These are phyloP conservation scores for Arabis alpina DNA, from an alignment of 345 rosid species.

Conservation along the genomic window DNA sequence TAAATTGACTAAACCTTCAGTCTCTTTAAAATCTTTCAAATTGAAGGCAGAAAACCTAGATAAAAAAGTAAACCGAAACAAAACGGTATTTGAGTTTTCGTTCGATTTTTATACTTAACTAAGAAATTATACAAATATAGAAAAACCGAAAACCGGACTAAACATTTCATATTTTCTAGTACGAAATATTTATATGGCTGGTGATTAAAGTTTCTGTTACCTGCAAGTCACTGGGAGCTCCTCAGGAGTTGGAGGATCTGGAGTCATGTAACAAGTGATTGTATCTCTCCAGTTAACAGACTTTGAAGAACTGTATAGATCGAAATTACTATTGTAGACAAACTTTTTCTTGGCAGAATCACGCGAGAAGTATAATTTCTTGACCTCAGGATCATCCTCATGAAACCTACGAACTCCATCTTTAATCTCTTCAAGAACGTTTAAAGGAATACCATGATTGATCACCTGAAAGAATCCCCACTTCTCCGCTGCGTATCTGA, in stretches of 20 bases:
- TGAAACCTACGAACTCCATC: slow-evolving; percentile 33
- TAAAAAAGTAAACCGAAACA: no score
- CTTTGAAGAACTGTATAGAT: slow-evolving; percentile 41
- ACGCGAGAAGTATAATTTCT: slow-evolving; percentile 30
- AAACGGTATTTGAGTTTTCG: no score
- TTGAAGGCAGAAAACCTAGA: no score
- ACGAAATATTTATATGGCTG: no score
- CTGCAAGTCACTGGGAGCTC: slow-evolving; percentile 58
- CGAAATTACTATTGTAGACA: slow-evolving; percentile 47
- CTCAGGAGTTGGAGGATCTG: slow-evolving; percentile 45
- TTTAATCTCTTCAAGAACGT: slow-evolving; percentile 37
- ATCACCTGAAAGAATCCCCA: slow-evolving; percentile 57
- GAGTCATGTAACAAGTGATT: slow-evolving; percentile 49
- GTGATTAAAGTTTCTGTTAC: slow-evolving; percentile 9
- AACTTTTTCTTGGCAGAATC: slow-evolving; percentile 29
- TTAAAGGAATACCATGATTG: slow-evolving; percentile 50
- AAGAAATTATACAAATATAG: no score
- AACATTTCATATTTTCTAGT: no score
- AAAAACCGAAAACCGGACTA: no score
- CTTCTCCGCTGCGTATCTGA: slow-evolving; percentile 32
- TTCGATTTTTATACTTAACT: no score
- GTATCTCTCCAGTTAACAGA: slow-evolving; percentile 59
- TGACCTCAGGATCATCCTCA: slow-evolving; percentile 37
- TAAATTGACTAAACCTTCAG: no score
- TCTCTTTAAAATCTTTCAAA: no score